Evolutionary conservation across 202 grass and related monocot species (phyloP).

Genomic region (Panicum hallii): DNA sequence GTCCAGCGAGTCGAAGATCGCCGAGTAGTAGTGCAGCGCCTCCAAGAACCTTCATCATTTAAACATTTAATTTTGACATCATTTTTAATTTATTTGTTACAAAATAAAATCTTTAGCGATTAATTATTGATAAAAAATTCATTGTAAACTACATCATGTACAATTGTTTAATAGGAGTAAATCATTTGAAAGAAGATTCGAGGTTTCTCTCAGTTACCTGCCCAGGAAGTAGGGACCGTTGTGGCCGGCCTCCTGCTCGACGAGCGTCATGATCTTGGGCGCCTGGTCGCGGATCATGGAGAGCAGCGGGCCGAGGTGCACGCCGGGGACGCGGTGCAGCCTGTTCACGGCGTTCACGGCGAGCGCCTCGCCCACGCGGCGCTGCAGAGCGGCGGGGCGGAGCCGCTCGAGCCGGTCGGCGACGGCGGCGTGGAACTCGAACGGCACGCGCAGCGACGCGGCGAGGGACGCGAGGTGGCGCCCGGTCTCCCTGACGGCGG

Average conservation of each 20-base stretch:
- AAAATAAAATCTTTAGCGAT: too few species aligned
- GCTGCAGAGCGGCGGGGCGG: slow-evolving; percentile 57
- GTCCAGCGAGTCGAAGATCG: slow-evolving; percentile 80
- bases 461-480: slow-evolving; percentile 66
- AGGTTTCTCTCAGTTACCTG: slow-evolving; percentile 25
- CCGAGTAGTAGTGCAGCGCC: slow-evolving; percentile 77
- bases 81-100: too few species aligned
- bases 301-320: slow-evolving; percentile 42
- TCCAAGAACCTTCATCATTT: slow-evolving; percentile 58
- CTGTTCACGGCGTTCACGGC: slow-evolving; percentile 68
- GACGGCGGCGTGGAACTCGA: slow-evolving; percentile 72
- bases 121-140: not conserved
- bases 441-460: slow-evolving; percentile 65
- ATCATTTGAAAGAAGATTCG: not conserved
- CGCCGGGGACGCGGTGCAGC: slow-evolving; percentile 48
- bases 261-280: slow-evolving; percentile 74
- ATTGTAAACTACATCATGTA: not conserved
- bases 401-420: slow-evolving; percentile 63
- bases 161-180: not conserved
- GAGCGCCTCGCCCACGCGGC: slow-evolving; percentile 70
- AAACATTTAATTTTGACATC: too few species aligned
- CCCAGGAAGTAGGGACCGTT: slow-evolving; percentile 75
- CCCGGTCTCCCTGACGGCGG: slow-evolving; percentile 58
- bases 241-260: slow-evolving; percentile 72
- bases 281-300: slow-evolving; percentile 66